A percentile compares a stretch with the other conserved stretches of the same genome.
These are phyloP conservation scores for Aurantiochytrium sp. DNA, from an alignment of 108 stramenopile genomes.

Conservation along the genomic window DNA sequence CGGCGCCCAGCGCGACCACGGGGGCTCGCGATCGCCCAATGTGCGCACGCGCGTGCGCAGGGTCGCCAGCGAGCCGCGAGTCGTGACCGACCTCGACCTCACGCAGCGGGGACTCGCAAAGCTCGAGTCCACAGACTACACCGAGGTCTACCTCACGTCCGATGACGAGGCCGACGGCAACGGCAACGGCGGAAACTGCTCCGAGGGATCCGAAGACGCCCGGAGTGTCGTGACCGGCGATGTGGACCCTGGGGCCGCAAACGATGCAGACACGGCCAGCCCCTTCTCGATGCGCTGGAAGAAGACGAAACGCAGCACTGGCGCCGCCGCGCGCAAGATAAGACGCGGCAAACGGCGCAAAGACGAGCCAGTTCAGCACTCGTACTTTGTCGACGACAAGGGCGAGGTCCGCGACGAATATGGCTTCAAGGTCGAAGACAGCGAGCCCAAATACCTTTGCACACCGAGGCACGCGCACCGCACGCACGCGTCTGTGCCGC, in stretches of 20 bases:
- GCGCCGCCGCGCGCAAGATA: background rate
- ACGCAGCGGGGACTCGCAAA: background rate
- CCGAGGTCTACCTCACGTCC: constrained; percentile 18
- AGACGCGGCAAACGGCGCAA: background rate
- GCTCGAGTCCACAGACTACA: background rate
- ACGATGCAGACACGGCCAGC: background rate
- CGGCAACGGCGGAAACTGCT: background rate
- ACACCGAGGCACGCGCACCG: background rate
- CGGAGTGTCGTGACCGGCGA: too few species aligned
- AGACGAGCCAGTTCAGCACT: background rate
- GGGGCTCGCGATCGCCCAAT: too few species aligned
- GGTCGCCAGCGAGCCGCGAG: background rate
- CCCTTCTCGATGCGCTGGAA: background rate
- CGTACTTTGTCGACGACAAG: background rate
- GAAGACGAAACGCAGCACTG: background rate
- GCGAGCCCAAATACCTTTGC: background rate
- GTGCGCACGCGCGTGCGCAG: background rate
- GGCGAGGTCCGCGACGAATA: constrained; percentile 4
- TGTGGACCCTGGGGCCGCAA: background rate
- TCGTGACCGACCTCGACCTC: background rate
- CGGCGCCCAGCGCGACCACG: background rate
- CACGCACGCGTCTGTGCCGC: background rate
- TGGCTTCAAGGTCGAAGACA: background rate
- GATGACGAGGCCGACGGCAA: background rate
- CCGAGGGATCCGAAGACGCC: background rate